phyloP scores from a whole-genome alignment of 345 rosid species.

The Murraya paniculata region DNA sequence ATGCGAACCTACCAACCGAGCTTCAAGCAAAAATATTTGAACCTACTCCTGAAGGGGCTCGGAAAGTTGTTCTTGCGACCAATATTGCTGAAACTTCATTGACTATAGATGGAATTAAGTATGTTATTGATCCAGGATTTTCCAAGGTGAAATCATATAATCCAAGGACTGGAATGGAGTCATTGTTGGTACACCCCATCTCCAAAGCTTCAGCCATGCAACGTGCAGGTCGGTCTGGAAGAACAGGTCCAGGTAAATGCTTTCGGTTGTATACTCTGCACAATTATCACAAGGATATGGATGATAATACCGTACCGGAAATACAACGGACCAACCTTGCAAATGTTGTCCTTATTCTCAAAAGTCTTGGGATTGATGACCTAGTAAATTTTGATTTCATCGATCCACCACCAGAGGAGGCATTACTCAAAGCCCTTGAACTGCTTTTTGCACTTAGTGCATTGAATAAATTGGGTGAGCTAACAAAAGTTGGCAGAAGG shows the following conservation, averaged over 20 bases:
- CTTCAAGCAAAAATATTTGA: constrained; percentile 97
- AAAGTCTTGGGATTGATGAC: constrained; percentile 98
- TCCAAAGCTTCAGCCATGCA: constrained; percentile 97
- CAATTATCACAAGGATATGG: constrained; percentile 80
- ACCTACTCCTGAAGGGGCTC: constrained; percentile 95
- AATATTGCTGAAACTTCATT: constrained; percentile 97
- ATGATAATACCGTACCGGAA: constrained; percentile 91
- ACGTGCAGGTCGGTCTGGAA: constrained; percentile 95
- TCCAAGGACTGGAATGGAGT: constrained; percentile 98
- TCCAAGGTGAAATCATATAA: constrained; percentile 95
- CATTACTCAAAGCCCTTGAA: constrained; percentile 84
- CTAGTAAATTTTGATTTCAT: constrained; percentile 87
- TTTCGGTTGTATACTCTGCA: constrained; percentile 81
- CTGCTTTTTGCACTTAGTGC: constrained; percentile 87
- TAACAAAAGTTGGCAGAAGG: constrained; percentile 90
- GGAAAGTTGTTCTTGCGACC: constrained; percentile 93
- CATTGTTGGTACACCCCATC: constrained; percentile 80
- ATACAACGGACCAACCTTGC: constrained; percentile 95
- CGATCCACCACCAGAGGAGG: constrained; percentile 99
- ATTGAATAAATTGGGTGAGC: constrained; percentile 83
- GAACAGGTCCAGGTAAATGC: constrained; percentile 96
- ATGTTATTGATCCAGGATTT: constrained; percentile 95
- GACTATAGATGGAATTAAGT: constrained; percentile 90
- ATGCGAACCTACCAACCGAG: constrained; percentile 95
- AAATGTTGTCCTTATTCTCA: constrained; percentile 83